phyloP scores from a whole-genome alignment of 148 eudicot genomes.

The Amaranthus cruentus region DNA sequence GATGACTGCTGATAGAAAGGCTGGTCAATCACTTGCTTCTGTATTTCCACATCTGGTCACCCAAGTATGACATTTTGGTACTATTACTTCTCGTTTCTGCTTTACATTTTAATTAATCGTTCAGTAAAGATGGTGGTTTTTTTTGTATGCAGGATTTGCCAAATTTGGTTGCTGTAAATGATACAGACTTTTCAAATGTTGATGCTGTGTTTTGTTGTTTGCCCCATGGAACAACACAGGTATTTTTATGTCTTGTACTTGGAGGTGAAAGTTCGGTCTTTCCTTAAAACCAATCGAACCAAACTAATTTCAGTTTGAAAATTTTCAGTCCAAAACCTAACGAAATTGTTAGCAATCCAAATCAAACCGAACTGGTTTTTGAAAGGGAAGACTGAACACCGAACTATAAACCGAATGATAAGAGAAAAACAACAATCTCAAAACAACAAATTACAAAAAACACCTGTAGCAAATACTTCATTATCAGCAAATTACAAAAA shows the following conservation, averaged over 20 bases:
- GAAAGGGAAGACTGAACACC: too few relatives aligned
- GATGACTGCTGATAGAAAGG: conserved; percentile 99
- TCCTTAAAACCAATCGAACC: too few relatives aligned
- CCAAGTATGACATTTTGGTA: conserved; percentile 40
- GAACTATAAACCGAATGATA: too few relatives aligned
- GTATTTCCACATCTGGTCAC: conserved; percentile 85
- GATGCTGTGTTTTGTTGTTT: conserved; percentile 98
- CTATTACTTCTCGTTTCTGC: background rate
- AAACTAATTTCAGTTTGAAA: too few relatives aligned
- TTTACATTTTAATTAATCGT: background rate
- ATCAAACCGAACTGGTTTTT: too few relatives aligned
- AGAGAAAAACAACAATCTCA: too few relatives aligned
- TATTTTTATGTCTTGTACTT: conserved; percentile 11
- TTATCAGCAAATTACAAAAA: too few relatives aligned
- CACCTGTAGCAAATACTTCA: too few relatives aligned
- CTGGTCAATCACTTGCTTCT: conserved; percentile 89
- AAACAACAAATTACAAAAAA: too few relatives aligned
- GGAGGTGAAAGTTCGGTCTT: too few relatives aligned
- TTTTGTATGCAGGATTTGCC: conserved; percentile 62
- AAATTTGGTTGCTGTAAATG: conserved; percentile 72
- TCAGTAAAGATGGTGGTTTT: background rate
- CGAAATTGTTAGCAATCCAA: too few relatives aligned
- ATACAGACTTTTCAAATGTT: conserved; percentile 80
- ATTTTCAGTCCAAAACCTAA: too few relatives aligned
- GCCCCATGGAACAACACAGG: conserved; percentile 99